A percentile compares a stretch with the other conserved stretches of the same genome.
phyloP scores from a whole-genome alignment of 768 basidiomycete species.

The Mrakia gelida region DNA sequence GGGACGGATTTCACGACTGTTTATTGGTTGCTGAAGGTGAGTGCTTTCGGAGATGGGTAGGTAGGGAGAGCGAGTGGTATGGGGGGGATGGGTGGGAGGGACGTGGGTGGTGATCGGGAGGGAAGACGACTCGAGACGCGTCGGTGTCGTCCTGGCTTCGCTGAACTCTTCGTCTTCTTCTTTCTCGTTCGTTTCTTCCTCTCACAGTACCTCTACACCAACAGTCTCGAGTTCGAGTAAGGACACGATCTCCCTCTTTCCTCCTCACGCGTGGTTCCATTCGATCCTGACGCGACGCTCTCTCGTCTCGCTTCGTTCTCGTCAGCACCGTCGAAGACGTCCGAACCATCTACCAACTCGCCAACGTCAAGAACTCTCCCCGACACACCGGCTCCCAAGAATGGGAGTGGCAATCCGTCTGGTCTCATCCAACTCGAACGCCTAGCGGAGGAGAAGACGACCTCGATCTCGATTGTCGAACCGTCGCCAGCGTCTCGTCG shows the following conservation, averaged over 20 bases:
- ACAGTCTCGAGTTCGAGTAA: constrained; percentile 13
- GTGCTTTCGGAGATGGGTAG: no score
- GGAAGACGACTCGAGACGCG: no score
- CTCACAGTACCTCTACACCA: constrained; percentile 9
- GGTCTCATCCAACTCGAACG: not conserved
- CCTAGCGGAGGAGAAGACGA: not conserved
- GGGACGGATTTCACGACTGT: constrained; percentile 73
- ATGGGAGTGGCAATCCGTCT: constrained; percentile 21
- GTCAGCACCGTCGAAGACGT: constrained; percentile 12
- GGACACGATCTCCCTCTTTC: not conserved
- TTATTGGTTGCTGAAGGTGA: constrained; percentile 64
- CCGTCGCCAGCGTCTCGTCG: not conserved
- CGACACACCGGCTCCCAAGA: not conserved
- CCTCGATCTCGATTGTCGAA: not conserved
- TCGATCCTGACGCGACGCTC: not conserved
- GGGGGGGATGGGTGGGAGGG: no score
- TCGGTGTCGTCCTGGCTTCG: not conserved
- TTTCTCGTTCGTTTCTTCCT: not conserved
- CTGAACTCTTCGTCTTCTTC: not conserved
- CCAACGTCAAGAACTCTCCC: constrained; percentile 6
- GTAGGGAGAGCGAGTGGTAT: not conserved
- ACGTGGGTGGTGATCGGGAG: no score
- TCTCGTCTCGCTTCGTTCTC: no score
- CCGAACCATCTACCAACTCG: constrained; percentile 11
- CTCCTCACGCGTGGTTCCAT: not conserved